These are phyloP conservation scores for Heterococcus sp. DNA, from an alignment of 108 stramenopile species.

Conservation along the genomic window DNA sequence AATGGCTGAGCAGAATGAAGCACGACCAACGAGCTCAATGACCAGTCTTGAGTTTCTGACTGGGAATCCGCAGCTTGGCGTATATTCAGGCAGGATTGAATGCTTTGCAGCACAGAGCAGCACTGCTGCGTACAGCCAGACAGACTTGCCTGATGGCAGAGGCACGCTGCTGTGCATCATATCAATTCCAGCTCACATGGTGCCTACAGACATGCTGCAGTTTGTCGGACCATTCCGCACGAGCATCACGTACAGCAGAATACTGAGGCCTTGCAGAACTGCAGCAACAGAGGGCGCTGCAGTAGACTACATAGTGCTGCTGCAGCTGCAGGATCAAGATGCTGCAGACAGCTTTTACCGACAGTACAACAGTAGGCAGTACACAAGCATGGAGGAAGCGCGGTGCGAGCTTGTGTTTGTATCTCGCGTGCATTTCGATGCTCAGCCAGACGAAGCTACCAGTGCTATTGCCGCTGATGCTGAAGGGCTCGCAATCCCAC, in stretches of 20 bases:
- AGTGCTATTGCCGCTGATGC: no score
- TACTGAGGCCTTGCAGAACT: conserved; percentile 32
- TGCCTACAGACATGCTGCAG: conserved; percentile 41
- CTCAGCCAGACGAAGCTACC: conserved; percentile 80
- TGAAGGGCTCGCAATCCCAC: no score
- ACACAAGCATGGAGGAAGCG: conserved; percentile 48
- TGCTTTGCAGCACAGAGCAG: neutral
- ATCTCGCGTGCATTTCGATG: conserved; percentile 66
- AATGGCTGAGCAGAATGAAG: no score
- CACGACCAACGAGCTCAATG: no score
- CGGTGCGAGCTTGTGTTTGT: conserved; percentile 42
- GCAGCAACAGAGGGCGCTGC: conserved; percentile 11
- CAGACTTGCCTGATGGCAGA: conserved; percentile 18
- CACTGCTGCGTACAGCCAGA: neutral
- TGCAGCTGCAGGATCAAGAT: conserved; percentile 35
- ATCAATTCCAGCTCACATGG: conserved; percentile 47
- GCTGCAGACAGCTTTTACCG: conserved; percentile 37
- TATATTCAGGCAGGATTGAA: conserved; percentile 20
- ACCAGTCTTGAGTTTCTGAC: conserved; percentile 41
- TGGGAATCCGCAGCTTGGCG: conserved; percentile 41
- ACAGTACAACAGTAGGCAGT: conserved; percentile 40
- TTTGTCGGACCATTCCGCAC: conserved; percentile 34
- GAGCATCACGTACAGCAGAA: conserved; percentile 23
- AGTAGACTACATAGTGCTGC: conserved; percentile 43
- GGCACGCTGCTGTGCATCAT: conserved; percentile 27